These are phyloP conservation scores for Heterobasidion irregulare DNA, from an alignment of 1,284 basidiomycete species.

Conservation along the genomic window DNA sequence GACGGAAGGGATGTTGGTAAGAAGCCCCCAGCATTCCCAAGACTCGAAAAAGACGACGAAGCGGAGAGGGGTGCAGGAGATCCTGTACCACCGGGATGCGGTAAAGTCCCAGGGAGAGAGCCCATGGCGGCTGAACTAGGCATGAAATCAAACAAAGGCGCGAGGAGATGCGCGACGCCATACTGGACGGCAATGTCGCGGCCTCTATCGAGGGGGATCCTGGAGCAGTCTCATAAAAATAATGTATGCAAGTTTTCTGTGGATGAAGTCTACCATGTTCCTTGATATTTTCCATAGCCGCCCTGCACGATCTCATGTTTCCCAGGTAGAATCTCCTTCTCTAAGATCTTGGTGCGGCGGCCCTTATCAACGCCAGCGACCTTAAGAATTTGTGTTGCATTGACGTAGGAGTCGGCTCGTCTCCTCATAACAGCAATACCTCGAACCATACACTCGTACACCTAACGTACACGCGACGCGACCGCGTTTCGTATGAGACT, in stretches of 20 bases:
- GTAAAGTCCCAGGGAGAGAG: constrained; percentile 38
- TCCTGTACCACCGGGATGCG: constrained; percentile 33
- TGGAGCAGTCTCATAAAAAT: constrained; percentile 22
- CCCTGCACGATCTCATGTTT: constrained; percentile 99
- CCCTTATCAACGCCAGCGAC: constrained; percentile 98
- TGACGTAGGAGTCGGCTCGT: constrained; percentile 89
- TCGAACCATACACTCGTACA: constrained; percentile 95
- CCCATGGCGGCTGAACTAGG: constrained; percentile 64
- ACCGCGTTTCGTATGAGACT: constrained; percentile 17
- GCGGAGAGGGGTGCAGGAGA: constrained; percentile 45
- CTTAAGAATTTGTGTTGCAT: constrained; percentile 98
- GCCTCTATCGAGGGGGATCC: constrained; percentile 90
- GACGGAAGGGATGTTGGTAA: constrained; percentile 53
- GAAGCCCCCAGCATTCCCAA: constrained; percentile 31
- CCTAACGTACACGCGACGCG: constrained; percentile 43
- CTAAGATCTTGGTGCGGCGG: constrained; percentile 92
- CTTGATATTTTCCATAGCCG: constrained; percentile 99
- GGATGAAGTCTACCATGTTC: constrained; percentile 73
- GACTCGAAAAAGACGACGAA: constrained; percentile 35
- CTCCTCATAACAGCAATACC: constrained; percentile 98
- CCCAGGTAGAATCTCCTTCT: constrained; percentile 94
- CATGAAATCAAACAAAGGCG: constrained; percentile 87
- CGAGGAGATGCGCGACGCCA: constrained; percentile 77
- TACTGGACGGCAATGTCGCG: constrained; percentile 87
- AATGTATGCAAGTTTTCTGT: constrained; percentile 1